phyloP scores from a whole-genome alignment of 1,139 yeast genomes.

The Lodderomyces elongisporus region DNA sequence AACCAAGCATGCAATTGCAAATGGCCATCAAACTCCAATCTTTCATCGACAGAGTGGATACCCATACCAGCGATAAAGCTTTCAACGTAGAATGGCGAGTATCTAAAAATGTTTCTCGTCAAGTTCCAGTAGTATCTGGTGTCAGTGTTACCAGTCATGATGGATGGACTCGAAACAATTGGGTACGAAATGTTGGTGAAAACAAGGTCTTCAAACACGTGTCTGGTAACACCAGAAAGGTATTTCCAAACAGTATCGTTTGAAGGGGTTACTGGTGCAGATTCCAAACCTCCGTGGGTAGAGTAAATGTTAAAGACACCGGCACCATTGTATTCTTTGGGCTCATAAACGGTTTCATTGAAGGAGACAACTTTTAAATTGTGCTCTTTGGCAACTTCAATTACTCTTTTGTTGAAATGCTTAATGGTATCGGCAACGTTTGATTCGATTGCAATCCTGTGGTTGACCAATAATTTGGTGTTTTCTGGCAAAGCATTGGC shows the following conservation, averaged over 20 bases:
- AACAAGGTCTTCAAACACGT: constrained; percentile 39
- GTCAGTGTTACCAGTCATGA: constrained; percentile 82
- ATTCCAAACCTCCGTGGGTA: constrained; percentile 18
- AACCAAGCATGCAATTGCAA: constrained; percentile 40
- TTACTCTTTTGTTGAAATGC: constrained; percentile 18
- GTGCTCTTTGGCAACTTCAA: constrained; percentile 27
- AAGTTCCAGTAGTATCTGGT: constrained; percentile 74
- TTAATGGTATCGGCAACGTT: constrained; percentile 19
- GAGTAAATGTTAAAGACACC: constrained; percentile 24
- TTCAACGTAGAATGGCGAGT: constrained; percentile 33
- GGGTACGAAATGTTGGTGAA: constrained; percentile 32
- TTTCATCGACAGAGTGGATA: constrained; percentile 42
- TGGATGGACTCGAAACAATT: constrained; percentile 56
- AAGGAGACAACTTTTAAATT: constrained; percentile 20
- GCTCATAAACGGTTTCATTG: constrained; percentile 18
- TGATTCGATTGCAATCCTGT: constrained; percentile 26
- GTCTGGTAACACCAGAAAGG: constrained; percentile 41
- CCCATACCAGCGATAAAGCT: constrained; percentile 18
- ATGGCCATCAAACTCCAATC: constrained; percentile 30
- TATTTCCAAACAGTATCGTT: constrained; percentile 37
- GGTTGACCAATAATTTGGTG: constrained; percentile 27
- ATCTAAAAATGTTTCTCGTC: constrained; percentile 69
- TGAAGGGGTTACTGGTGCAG: constrained; percentile 36
- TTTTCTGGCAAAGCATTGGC: constrained; percentile 40
- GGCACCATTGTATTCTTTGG: constrained; percentile 5